Evolutionary conservation across 306 rosid species (phyloP), one percentile per base, ranked within the genome.

Genomic region (Herpetospermum pedunculosum): DNA sequence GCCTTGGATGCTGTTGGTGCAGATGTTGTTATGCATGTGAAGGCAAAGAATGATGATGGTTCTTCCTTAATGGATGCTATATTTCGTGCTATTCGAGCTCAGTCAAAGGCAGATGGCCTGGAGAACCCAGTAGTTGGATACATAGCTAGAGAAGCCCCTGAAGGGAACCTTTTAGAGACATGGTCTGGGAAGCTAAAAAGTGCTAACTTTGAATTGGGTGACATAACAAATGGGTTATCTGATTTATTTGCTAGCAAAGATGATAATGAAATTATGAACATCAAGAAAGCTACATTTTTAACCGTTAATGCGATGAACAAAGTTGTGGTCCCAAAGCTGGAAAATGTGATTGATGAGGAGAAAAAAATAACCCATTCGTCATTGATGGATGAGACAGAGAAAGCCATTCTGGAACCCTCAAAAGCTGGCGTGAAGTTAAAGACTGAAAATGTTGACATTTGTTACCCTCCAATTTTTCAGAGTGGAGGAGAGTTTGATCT

Each of bases 401-500:
- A 91, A 77, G 88, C 89, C 30, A 86, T 93, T 34, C 38, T 87
- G 79, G 92, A 93, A 69, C 98, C 97, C 25, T 78, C 91, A 37
- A 91, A 85, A 84, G 91, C 85, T 75, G 85, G 85, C 25, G 86
- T 87, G 57, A 94, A 89, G 79, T 80, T 93, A 48, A 89, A 88
- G 85, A 81, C 96, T 28, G 92, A 84, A 25, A 94, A 91, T 86
- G 96, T 93, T 70, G 98, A 93, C 81, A 93, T 93, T 21, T 89
- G 96, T 78, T 93, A 91, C 75, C 98, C 98, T 26, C 97, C 98
- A 55, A 91, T 93, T 62, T 91, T 90, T 77, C 97, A 93, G 81
- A 93, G 98, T 58, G 98, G 98, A 16, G 98, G 94, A 16, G 87
- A 81, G 73, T 93, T 86, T 85, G 98, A 93, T 85, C 97, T 93